phyloP scores from a whole-genome alignment of 495 filamentous ascomycete genomes.

The Talaromyces stipitatus region DNA sequence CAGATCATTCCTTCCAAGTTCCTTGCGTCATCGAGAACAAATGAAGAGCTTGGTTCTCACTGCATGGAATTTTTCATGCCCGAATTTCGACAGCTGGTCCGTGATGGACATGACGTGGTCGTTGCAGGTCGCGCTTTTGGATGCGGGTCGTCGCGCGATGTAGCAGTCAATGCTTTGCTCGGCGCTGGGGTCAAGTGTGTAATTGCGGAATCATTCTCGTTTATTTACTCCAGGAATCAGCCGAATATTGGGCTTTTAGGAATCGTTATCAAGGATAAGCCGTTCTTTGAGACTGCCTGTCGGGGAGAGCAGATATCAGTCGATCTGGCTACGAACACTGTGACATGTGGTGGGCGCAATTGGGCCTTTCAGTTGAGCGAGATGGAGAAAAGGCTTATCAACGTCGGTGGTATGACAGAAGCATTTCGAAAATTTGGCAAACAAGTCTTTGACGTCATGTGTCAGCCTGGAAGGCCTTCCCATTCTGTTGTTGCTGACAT shows the following conservation, averaged over 20 bases:
- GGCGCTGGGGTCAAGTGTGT: slow-evolving; percentile 21
- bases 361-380: not conserved
- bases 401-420: not conserved
- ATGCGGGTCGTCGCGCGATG: slow-evolving; percentile 23
- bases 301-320: slow-evolving; percentile 17
- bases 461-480: too few species aligned
- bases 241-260: slow-evolving; percentile 21
- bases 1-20: slow-evolving; percentile 13
- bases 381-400: not conserved
- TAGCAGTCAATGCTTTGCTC: slow-evolving; percentile 20
- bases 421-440: not conserved
- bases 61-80: slow-evolving; percentile 22
- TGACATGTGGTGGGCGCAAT: not conserved
- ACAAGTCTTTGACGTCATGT: not conserved
- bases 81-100: slow-evolving; percentile 18
- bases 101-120: slow-evolving; percentile 18
- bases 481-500: too few species aligned
- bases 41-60: slow-evolving; percentile 19
- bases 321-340: too few species aligned
- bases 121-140: slow-evolving; percentile 26
- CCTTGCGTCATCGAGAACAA: slow-evolving; percentile 15
- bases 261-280: slow-evolving; percentile 16
- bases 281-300: slow-evolving; percentile 19
- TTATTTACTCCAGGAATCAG: slow-evolving; percentile 28
- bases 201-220: slow-evolving; percentile 23